Conservation (phyloP, 1,139 yeast species). For the Hyphopichia fennica region DNA sequence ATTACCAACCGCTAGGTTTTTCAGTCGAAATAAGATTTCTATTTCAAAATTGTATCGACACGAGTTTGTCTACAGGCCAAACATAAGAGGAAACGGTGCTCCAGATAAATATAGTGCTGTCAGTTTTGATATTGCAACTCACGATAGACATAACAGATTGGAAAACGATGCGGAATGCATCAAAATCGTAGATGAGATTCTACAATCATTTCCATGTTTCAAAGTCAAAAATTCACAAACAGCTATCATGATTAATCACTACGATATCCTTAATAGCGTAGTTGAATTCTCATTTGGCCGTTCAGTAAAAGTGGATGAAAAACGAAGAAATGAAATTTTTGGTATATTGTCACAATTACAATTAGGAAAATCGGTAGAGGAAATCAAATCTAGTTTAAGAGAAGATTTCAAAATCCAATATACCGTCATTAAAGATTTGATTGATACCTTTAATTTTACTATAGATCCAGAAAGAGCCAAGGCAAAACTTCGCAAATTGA, state of each 20-base stretch:
- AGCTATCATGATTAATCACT: constrained; percentile 73
- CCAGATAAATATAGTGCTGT: constrained; percentile 81
- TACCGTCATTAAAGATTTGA: constrained; percentile 72
- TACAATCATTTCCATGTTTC: constrained; percentile 65
- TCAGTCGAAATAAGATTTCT: constrained; percentile 61
- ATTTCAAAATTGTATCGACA: constrained; percentile 69
- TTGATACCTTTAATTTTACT: constrained; percentile 76
- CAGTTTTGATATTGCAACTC: constrained; percentile 77
- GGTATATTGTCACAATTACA: constrained; percentile 76
- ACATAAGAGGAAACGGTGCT: constrained; percentile 53
- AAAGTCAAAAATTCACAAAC: constrained; percentile 42
- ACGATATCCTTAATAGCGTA: constrained; percentile 71
- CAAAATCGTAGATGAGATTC: constrained; percentile 74
- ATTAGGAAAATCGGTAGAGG: constrained; percentile 63
- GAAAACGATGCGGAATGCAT: constrained; percentile 85
- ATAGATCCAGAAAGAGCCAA: constrained; percentile 66
- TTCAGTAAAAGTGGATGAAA: constrained; percentile 54
- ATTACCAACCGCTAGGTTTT: constrained; percentile 79
- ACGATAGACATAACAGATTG: constrained; percentile 40
- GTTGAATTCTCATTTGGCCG: constrained; percentile 69
- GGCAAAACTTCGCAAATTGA: constrained; percentile 59
- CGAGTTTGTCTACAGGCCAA: constrained; percentile 78
- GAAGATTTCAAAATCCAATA: constrained; percentile 75
- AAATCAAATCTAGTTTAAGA: constrained; percentile 63
- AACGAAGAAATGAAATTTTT: constrained; percentile 67